Base-by-base conservation (phyloP, 2,329 filamentous ascomycete genomes). In the Pestalotiopsis sp. region DNA sequence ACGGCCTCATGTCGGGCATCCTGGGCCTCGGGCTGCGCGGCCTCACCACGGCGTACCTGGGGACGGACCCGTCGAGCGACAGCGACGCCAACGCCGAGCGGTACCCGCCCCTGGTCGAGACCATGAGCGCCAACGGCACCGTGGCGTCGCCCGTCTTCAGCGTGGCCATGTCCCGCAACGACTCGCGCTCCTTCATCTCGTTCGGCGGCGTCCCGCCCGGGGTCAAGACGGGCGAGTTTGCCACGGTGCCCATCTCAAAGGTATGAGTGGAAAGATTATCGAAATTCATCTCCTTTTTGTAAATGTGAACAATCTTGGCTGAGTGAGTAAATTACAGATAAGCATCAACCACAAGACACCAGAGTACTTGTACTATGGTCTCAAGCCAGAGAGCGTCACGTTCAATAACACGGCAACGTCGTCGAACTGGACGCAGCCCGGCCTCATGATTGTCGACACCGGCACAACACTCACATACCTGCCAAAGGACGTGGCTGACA, bases 381-480 rank as follows among this genome's bases (percentile, higher is more conserved):
- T 79, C 59, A 64, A 67, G 3, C 72, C 72, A 67, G 71, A 70
- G 38, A 69, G 66, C 45, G 68, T 74, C 60, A 68, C 70, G 2
- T 72, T 70, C 69, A 75, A 74, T 69, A 74, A 69, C 70, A 70
- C 68, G 13, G 23, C 67, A 27, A 45, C 60, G 12, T 59, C 57
- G 25, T 68, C 68, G 61, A 72, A 70, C 49, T 70, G 70, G 23
- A 68, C 71, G 1, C 68, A 71, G 40, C 67, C 75, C 6, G 74
- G 73, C 2, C 66, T 72, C 25, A 73, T 77, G 62, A 72, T 79
- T 49, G 75, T 78, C n/a, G 77, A 80, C 68, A 77, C 76, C 31
- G 78, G 77, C 40, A 79, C 77, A 1, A 78, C 76, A 2, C 72
- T 79, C 17, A 78, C 77, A 70, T 68, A 78, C 17, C 73, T 79